Evolutionary conservation across 2,329 filamentous ascomycete genomes (phyloP).

Genomic region (Cercospora zeae-maydis): DNA sequence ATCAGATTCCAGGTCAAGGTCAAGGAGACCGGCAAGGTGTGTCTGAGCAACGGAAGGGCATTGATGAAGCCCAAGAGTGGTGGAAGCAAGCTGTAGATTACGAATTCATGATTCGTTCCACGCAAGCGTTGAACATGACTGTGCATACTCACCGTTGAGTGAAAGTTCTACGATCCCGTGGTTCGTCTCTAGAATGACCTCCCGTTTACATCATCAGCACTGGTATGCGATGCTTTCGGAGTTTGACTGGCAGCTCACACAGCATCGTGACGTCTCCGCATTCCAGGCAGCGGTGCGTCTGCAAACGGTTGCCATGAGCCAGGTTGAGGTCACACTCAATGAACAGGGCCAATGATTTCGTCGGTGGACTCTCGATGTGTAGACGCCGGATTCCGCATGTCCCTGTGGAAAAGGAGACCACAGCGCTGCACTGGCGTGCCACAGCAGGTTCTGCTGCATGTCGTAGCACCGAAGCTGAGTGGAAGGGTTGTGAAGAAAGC

Average conservation of each 20-base stretch:
- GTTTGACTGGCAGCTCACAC: background rate
- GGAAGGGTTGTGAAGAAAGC: background rate
- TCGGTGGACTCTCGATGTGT: background rate
- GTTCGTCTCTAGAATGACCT: background rate
- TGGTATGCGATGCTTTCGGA: background rate
- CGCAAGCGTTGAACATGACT: background rate
- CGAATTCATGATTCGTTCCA: background rate
- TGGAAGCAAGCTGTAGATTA: constrained; percentile 25
- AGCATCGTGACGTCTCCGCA: background rate
- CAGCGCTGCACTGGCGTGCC: background rate
- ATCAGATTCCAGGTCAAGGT: constrained; percentile 75
- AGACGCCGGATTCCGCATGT: background rate
- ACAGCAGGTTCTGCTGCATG: background rate
- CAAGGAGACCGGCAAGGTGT: constrained; percentile 75
- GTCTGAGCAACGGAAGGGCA: constrained; percentile 80
- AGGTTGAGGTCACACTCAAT: background rate
- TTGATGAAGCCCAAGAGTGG: constrained; percentile 59
- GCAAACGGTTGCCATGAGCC: background rate
- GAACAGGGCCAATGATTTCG: background rate
- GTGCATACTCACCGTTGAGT: background rate
- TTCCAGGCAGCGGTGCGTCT: background rate
- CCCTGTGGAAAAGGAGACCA: background rate
- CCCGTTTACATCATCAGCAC: background rate
- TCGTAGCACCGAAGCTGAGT: background rate
- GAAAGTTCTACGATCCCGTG: background rate